These are phyloP conservation scores for Globisporangium emineosum DNA, from an alignment of 352 stramenopile species.

Conservation along the genomic window DNA sequence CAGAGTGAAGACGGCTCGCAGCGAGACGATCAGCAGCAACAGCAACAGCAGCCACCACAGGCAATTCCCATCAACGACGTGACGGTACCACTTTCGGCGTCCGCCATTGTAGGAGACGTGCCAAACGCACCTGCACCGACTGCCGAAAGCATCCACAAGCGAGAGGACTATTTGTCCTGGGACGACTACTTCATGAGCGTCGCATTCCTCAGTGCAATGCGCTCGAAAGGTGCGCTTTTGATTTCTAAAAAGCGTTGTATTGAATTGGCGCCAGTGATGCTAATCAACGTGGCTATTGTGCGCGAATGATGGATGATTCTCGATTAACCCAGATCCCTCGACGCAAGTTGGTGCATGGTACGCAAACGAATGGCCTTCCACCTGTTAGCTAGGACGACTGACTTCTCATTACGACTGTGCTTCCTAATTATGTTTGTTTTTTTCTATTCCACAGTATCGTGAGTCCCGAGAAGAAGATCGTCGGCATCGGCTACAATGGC, in stretches of 20 bases:
- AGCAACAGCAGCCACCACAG: constrained; percentile 1
- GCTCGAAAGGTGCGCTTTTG: constrained; percentile 90
- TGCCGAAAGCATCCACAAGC: constrained; percentile 43
- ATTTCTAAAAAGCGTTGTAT: no score
- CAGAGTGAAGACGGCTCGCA: background rate
- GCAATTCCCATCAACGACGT: constrained; percentile 5
- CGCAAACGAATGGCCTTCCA: background rate
- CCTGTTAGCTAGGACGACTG: background rate
- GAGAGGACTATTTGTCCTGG: constrained; percentile 93
- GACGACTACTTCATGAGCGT: constrained; percentile 99
- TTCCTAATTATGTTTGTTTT: background rate
- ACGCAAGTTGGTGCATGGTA: constrained; percentile 97
- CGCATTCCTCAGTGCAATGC: constrained; percentile 97
- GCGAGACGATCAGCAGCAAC: background rate
- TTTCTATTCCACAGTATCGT: constrained; percentile 84
- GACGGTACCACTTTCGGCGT: background rate
- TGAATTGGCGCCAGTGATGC: background rate
- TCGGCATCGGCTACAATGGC: constrained; percentile 99
- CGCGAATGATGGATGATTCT: background rate
- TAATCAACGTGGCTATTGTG: background rate
- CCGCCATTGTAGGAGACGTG: background rate
- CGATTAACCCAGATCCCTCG: constrained; percentile 79
- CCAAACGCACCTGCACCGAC: background rate
- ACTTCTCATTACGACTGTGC: background rate
- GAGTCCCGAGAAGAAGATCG: constrained; percentile 94